These are phyloP conservation scores for Metroxylon sagu DNA, from an alignment of 176 grass and related monocot species.

Conservation along the genomic window DNA sequence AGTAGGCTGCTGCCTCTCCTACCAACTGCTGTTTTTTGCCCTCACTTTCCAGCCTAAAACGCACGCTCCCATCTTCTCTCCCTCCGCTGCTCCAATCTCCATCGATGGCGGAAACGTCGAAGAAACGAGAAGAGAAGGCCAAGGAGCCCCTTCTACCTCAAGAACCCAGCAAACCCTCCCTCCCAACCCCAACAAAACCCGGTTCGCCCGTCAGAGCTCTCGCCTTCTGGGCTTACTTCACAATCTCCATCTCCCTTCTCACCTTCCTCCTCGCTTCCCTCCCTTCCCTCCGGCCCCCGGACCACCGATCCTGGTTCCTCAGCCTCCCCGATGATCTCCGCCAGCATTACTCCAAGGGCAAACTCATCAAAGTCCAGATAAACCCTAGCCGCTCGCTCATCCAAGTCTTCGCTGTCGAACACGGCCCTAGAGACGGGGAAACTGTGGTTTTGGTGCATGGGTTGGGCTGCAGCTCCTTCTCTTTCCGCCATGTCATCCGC, in stretches of 20 bases:
- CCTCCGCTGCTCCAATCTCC: too few relatives aligned
- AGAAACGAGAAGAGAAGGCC: too few relatives aligned
- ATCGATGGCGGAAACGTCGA: too few relatives aligned
- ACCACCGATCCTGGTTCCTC: conserved; percentile 10
- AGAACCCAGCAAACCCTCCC: not conserved
- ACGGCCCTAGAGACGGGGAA: conserved; percentile 12
- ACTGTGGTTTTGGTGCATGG: conserved; percentile 49
- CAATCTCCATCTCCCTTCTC: conserved; percentile 43
- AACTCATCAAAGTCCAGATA: conserved; percentile 15
- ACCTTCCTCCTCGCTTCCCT: conserved; percentile 38
- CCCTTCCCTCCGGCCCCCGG: conserved; percentile 20
- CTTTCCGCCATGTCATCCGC: conserved; percentile 43
- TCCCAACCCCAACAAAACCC: not conserved
- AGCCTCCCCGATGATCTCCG: conserved; percentile 36
- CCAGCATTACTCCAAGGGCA: conserved; percentile 38
- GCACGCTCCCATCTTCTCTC: too few relatives aligned
- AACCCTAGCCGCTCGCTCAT: not conserved
- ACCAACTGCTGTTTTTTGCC: too few relatives aligned
- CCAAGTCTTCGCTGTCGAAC: conserved; percentile 44
- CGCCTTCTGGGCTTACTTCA: conserved; percentile 81
- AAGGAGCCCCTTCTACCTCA: too few relatives aligned
- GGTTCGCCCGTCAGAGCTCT: conserved; percentile 22
- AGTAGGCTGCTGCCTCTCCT: too few relatives aligned
- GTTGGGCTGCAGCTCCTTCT: conserved; percentile 56
- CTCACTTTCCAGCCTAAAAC: too few relatives aligned